These are phyloP conservation scores for Nemania sp. DNA, from an alignment of 2,329 filamentous ascomycete genomes.

Conservation along the genomic window DNA sequence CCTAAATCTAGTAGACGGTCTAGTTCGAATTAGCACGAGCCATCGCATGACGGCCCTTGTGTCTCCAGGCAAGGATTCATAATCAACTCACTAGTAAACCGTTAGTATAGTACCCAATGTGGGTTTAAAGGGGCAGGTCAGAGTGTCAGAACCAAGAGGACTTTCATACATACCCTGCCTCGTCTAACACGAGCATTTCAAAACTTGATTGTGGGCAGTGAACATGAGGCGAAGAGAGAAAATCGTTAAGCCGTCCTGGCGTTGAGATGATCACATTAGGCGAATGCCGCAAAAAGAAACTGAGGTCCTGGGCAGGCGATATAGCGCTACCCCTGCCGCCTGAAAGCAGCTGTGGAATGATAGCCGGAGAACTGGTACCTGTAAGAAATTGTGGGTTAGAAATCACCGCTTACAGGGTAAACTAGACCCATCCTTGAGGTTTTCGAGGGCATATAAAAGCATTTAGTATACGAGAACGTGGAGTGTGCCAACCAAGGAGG, in stretches of 20 bases:
- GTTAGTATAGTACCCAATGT: conserved; percentile 13
- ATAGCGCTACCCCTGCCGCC: conserved; percentile 75
- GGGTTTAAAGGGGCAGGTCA: not conserved
- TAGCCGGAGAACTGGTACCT: conserved; percentile 58
- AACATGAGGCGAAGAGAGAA: conserved; percentile 87
- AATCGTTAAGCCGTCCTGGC: conserved; percentile 87
- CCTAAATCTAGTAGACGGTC: conserved; percentile 93
- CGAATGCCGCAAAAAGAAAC: conserved; percentile 82
- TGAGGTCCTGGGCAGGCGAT: conserved; percentile 85
- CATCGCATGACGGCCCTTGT: not conserved
- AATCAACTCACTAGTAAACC: conserved; percentile 30
- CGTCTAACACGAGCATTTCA: conserved; percentile 91
- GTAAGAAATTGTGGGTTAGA: not conserved
- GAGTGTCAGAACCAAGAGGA: not conserved
- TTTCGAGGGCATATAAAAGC: not conserved
- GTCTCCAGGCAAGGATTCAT: not conserved
- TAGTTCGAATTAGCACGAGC: conserved; percentile 21
- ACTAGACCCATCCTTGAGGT: not conserved
- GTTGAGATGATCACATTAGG: conserved; percentile 93
- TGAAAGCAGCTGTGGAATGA: conserved; percentile 89
- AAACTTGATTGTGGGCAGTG: conserved; percentile 90
- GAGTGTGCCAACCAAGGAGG: not conserved
- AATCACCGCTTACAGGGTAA: not conserved
- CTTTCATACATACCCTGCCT: conserved; percentile 65
- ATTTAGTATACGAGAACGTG: not conserved